Base-by-base conservation (phyloP, 2,329 filamentous ascomycete genomes). In the Podosphaera aphanis region DNA sequence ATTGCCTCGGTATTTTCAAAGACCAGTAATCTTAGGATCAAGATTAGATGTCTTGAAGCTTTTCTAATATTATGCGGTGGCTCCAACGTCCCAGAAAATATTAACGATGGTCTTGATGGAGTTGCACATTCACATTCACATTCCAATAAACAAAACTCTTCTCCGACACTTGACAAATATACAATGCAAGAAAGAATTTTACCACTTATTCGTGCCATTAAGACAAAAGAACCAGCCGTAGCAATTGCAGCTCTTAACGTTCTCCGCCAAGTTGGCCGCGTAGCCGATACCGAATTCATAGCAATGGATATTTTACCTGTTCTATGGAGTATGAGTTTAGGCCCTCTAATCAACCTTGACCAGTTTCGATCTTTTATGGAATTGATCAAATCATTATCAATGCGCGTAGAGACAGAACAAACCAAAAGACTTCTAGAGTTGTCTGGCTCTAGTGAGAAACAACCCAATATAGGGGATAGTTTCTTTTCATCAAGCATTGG, bases 181-280 rank as follows among this genome's bases (percentile, higher is more conserved):
- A 95, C 90, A 0, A 88, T 98, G 64, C 90, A 98, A 60, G 90
- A 98, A 59, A 95, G 94, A 65, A 82, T 98, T 29, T 73, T 95
- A 0, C 90, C 90, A 0, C 65, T 95, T 3, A 69, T 98, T 49
- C 85, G 83, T 57, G 85, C 70, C 1, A 95, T 98, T 64, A 95
- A 93, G 63, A 98, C 90, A 0, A 95, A 93, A 59, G 90, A 98
- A 60, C 90, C 90, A 0, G 86, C 85, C 6, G 90, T 98, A 8
- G 95, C 95, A 83, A 81, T 95, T 68, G 86, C 88, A 5, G 80
- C 85, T 0, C 67, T 95, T 29, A 79, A 78, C 46, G 84, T 94
- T 1, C 76, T 95, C 52, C 74, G 73, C 43, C 80, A 93, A 43
- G 79, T 98, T 23, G 85, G 85, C 7, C 73, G 74, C 43, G 70